Evolutionary conservation across 1,139 yeast genomes (phyloP).

Genomic region (Saccharomyces hybrid): DNA sequence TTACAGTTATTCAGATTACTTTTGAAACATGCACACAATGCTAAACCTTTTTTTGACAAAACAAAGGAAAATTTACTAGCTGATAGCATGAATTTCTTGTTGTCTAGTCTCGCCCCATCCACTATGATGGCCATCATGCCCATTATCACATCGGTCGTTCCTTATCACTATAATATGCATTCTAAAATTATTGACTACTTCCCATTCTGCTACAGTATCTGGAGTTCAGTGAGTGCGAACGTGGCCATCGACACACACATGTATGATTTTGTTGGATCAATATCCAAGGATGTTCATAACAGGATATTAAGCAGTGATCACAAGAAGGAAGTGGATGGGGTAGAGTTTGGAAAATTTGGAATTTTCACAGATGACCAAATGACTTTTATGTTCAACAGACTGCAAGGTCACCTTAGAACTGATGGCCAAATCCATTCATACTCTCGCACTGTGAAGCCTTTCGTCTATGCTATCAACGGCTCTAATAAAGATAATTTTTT

Average conservation of each 20-base stretch:
- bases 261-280: constrained; percentile 57
- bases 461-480: constrained; percentile 60
- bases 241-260: constrained; percentile 59
- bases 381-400: constrained; percentile 46
- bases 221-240: constrained; percentile 56
- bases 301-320: constrained; percentile 18
- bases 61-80: constrained; percentile 28
- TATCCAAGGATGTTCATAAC: constrained; percentile 45
- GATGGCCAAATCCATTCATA: constrained; percentile 48
- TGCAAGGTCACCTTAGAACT: constrained; percentile 41
- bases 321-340: constrained; percentile 26
- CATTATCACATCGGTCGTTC: constrained; percentile 48
- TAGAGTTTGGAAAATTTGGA: constrained; percentile 44
- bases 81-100: constrained; percentile 31
- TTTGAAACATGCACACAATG: constrained; percentile 34
- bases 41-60: constrained; percentile 37
- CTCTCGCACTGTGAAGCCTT: constrained; percentile 54
- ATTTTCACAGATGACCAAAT: constrained; percentile 57
- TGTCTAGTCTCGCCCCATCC: constrained; percentile 44
- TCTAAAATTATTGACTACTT: constrained; percentile 39
- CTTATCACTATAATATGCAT: constrained; percentile 32
- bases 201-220: constrained; percentile 63
- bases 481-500: constrained; percentile 44
- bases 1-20: constrained; percentile 33
- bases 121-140: constrained; percentile 54